Conservation (phyloP, 495 filamentous ascomycete species). For the Penicillium mononematosum region DNA sequence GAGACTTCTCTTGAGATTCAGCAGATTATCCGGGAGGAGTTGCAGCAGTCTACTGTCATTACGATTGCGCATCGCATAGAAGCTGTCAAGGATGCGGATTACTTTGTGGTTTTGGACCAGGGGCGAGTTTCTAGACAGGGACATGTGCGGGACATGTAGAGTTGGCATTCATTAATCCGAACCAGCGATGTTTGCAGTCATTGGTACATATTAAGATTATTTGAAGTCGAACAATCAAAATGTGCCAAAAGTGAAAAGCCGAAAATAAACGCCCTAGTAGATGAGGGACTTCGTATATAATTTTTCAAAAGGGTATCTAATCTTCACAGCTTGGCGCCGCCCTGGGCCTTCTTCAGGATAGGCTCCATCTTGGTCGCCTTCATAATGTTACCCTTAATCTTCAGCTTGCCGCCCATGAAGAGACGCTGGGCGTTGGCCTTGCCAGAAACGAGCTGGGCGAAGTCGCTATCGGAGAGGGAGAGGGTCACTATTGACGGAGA, state of each 20-base stretch:
- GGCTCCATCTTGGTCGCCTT: slow-evolving; percentile 97
- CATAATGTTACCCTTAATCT: slow-evolving; percentile 98
- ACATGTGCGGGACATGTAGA: slow-evolving; percentile 29
- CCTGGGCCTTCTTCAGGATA: slow-evolving; percentile 84
- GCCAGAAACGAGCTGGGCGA: slow-evolving; percentile 74
- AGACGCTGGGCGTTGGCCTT: slow-evolving; percentile 92
- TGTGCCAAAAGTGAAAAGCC: slow-evolving; percentile 55
- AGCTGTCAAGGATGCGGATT: slow-evolving; percentile 74
- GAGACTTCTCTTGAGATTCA: slow-evolving; percentile 78
- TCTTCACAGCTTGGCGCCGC: slow-evolving; percentile 78
- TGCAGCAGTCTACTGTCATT: slow-evolving; percentile 76
- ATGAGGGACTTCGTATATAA: slow-evolving; percentile 5
- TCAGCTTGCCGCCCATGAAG: slow-evolving; percentile 96
- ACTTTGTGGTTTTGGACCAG: slow-evolving; percentile 67
- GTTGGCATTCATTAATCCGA: slow-evolving; percentile 23
- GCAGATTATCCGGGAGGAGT: slow-evolving; percentile 69
- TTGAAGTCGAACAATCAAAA: slow-evolving; percentile 56
- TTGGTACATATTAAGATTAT: slow-evolving; percentile 18
- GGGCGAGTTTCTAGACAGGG: slow-evolving; percentile 52
- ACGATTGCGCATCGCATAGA: slow-evolving; percentile 84
- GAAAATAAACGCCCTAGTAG: slow-evolving; percentile 32
- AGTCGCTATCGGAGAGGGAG: slow-evolving; percentile 80
- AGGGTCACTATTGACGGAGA: slow-evolving; percentile 64
- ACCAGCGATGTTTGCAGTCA: background rate
- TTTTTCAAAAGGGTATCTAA: slow-evolving; percentile 37